Base-by-base conservation (phyloP, 2,329 filamentous ascomycete species). In the Ceratocystis smalleyi region DNA sequence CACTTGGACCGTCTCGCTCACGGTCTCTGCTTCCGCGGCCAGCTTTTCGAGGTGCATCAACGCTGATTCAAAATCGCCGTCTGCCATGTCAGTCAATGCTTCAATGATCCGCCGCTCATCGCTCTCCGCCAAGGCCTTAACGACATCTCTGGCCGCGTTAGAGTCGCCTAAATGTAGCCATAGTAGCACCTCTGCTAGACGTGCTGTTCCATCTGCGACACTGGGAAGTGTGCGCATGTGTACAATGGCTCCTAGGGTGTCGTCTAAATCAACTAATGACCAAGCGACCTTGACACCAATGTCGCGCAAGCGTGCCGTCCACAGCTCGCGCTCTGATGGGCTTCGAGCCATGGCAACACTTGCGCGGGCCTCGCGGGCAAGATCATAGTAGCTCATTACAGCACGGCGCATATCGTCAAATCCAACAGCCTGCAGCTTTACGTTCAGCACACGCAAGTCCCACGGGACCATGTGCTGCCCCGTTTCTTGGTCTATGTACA, bases 321-420 rank as follows among this genome's bases (percentile, higher is more conserved):
- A 97, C 5, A 87, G 69, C 68, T 79, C 77, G 17, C 79, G 76
- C 24, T 83, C 82, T 0, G 83, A 78, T 8, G 81, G 79, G 47
- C 78, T 76, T 40, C 68, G 70, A 10, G 69, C 70, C 4, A 70
- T 71, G 0, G 82, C 79, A 4, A 89, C 77, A 65, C 81, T 79
- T 1, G 77, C 76, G 19, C 91, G 79, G 1, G 89, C 89, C 73
- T 95, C 90, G 7, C 88, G 76, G 0, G 86, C 91, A 1, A 97
- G 80, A 68, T 96, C 91, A 72, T 96, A 95, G 72, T 95, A 89
- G 55, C 88, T 88, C 79, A 94, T 92, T 65, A 99, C 86, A 2
- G 89, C 88, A 67, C 91, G 81, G 3, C 92, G 81, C 61, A 86
- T 83, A 74, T 99, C 94, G 3, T 86, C 86, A 68, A 94, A 95